phyloP scores from a whole-genome alignment of 306 rosid species.

The Castanea sativa region DNA sequence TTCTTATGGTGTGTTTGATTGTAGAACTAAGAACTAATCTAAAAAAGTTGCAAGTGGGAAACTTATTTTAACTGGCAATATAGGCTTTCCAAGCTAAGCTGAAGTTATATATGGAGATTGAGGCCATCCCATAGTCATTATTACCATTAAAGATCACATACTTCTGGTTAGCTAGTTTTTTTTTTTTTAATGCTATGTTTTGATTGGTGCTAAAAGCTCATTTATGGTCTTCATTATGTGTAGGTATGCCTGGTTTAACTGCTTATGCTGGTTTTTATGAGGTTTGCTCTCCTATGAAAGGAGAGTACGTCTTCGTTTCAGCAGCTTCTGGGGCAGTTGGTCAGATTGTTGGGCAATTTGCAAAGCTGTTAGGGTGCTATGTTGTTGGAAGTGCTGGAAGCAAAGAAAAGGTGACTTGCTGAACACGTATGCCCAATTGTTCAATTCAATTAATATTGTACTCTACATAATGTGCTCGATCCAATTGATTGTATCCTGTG shows the following conservation, averaged over 20 bases:
- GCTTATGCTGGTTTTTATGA: conserved; percentile 36
- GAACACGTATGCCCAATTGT: not conserved
- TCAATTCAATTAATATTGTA: no score
- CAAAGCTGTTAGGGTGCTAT: conserved; percentile 37
- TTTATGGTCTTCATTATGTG: not conserved
- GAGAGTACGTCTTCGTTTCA: conserved; percentile 34
- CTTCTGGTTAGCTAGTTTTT: no score
- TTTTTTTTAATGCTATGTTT: not conserved
- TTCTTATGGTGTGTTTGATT: no score
- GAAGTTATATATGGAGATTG: no score
- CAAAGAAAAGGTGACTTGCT: conserved; percentile 27
- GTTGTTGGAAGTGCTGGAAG: conserved; percentile 48
- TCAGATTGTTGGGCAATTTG: conserved; percentile 44
- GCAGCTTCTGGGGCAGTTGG: conserved; percentile 48
- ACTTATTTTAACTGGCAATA: no score
- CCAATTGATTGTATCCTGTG: no score
- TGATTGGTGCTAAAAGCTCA: not conserved
- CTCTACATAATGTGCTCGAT: no score
- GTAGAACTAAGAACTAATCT: no score
- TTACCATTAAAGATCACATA: no score
- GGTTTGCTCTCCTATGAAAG: conserved; percentile 32
- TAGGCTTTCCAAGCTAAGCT: no score
- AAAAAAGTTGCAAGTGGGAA: no score
- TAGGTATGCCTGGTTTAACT: conserved; percentile 40
- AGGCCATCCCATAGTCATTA: no score